Base-by-base conservation (phyloP, 78 protist species). In the Tieghemostelium lacteum region DNA sequence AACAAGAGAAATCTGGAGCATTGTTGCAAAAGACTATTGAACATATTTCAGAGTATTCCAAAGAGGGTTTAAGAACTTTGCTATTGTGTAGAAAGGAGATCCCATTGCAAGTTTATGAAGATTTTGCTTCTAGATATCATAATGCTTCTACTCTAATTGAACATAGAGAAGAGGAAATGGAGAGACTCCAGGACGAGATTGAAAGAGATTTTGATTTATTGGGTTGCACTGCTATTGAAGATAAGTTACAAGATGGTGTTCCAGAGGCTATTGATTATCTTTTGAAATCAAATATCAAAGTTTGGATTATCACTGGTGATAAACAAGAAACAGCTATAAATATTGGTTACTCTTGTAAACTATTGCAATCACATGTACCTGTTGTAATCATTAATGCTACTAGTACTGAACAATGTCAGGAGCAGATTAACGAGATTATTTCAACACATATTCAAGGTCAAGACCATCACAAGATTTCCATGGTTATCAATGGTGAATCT, bases 301-400 rank as follows among this genome's bases (percentile, higher is more conserved):
- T 96, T 28, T 95, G 97, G 97, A 92, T 95, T 33, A 31, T 95
- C 31, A 95, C 97, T 22, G 97, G 97, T 33, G 97, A 95, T 77
- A 95, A 96, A 73, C 95, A 95, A 69, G 95, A 93, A 70, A 95
- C 97, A 4, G 97, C 97, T 5, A 95, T 95, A 40, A 95, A 95
- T 54, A 95, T 95, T 34, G 97, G 95, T 14, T 31, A 60, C 33
- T 73, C 98, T 22, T 65, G 88, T 60, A 33, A 54, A 17, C 75
- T 96, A 69, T 50, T 96, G 5, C 5, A n/a, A 28, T 24, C 67
- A 7, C 28, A 22, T 14, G 33, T 12, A 49, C 26, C 22, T 26
- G 20, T 92, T 28, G 17, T 83, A 14, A 88, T 61, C 16, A 20
- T 89, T 1, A 93, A 72, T 88, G 83, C 54, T 33, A 78, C 8